Evolutionary conservation across 2,329 filamentous ascomycete species (phyloP).

Genomic region (Raffaelea arxii): DNA sequence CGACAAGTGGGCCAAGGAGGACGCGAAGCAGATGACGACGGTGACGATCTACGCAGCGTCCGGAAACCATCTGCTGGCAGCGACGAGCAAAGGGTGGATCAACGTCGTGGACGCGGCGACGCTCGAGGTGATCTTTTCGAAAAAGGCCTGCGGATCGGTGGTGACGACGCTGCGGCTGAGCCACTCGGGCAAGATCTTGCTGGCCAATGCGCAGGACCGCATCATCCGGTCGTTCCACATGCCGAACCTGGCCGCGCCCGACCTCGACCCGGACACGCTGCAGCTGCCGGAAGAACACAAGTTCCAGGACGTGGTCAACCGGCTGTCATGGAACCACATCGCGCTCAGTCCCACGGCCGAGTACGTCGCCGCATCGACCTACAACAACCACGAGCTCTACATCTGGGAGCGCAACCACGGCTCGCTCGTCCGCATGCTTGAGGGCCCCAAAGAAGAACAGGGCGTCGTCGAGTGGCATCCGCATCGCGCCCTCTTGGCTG

Average conservation of each 20-base stretch:
- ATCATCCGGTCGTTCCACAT: slow-evolving; percentile 90
- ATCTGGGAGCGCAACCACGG: slow-evolving; percentile 95
- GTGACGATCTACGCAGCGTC: slow-evolving; percentile 79
- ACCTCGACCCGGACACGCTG: slow-evolving; percentile 75
- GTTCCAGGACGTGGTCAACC: slow-evolving; percentile 95
- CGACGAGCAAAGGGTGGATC: slow-evolving; percentile 90
- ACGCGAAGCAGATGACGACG: slow-evolving; percentile 91
- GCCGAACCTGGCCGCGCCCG: slow-evolving; percentile 60
- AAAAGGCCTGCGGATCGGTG: slow-evolving; percentile 76
- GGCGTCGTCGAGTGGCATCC: slow-evolving; percentile 98
- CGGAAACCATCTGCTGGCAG: slow-evolving; percentile 82
- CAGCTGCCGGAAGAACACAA: slow-evolving; percentile 92
- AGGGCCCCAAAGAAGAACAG: slow-evolving; percentile 92
- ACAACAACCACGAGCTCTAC: slow-evolving; percentile 97
- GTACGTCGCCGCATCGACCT: slow-evolving; percentile 92
- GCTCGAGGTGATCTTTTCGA: slow-evolving; percentile 77
- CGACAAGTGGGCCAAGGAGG: slow-evolving; percentile 82
- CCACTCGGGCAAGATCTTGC: slow-evolving; percentile 72
- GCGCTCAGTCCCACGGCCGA: slow-evolving; percentile 91
- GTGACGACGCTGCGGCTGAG: slow-evolving; percentile 83
- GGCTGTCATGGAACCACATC: slow-evolving; percentile 92
- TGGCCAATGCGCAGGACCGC: slow-evolving; percentile 89
- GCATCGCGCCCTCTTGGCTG: slow-evolving; percentile 73
- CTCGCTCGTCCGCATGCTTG: slow-evolving; percentile 90
- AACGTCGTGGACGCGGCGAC: slow-evolving; percentile 86